These are phyloP conservation scores for Pachysandra terminalis DNA, from an alignment of 164 flowering plant species.

Conservation along the genomic window DNA sequence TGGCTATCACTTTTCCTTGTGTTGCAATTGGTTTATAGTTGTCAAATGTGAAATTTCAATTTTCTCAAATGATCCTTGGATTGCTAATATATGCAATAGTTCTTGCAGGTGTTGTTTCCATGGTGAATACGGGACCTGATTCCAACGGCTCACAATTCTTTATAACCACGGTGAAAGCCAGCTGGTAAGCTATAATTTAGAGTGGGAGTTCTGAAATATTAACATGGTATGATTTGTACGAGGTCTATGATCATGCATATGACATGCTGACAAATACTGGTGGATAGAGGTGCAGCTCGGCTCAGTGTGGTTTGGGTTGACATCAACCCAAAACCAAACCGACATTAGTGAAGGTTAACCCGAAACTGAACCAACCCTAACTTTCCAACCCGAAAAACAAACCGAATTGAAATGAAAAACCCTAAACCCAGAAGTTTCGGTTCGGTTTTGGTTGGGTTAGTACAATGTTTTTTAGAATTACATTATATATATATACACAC, in stretches of 20 bases:
- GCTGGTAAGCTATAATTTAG: slow-evolving; percentile 60
- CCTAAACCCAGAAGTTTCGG: no score
- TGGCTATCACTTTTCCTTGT: neutral
- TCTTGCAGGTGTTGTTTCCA: slow-evolving; percentile 80
- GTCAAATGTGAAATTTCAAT: neutral
- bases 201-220: neutral
- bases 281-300: no score
- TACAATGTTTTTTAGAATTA: no score
- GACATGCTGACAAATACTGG: neutral
- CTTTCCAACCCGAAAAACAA: no score
- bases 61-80: neutral
- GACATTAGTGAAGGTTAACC: no score
- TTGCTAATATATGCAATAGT: neutral
- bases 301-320: no score
- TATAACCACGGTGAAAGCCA: slow-evolving; percentile 87
- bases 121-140: slow-evolving; percentile 96
- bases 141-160: slow-evolving; percentile 98
- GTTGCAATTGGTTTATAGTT: neutral
- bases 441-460: no score
- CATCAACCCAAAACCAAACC: no score
- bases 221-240: neutral
- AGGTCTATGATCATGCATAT: neutral
- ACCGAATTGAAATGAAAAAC: no score
- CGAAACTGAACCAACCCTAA: no score
- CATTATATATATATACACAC: no score